Conservation (phyloP, 805 yeast genomes). For the Ogataea polymorpha region DNA sequence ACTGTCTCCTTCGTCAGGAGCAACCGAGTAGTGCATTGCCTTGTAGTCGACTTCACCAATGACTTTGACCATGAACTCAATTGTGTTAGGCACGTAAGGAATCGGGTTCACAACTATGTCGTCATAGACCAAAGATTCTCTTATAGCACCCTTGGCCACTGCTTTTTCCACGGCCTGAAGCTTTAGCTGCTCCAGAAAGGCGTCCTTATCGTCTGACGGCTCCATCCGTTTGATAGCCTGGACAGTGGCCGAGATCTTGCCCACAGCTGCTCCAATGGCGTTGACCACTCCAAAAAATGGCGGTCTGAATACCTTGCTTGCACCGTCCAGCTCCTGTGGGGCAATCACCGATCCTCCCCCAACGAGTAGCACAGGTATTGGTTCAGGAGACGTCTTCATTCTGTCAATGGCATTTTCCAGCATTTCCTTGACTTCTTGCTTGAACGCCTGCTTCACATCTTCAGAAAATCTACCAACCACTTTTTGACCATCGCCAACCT, state of each 20-base stretch:
- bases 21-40: constrained; percentile 1
- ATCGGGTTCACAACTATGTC: constrained; percentile 28
- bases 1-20: not conserved
- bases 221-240: constrained; percentile 11
- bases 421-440: constrained; percentile 20
- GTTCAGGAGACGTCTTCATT: constrained; percentile 42
- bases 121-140: constrained; percentile 35
- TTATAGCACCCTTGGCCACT: constrained; percentile 27
- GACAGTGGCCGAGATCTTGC: constrained; percentile 36
- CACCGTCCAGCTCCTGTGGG: constrained; percentile 36
- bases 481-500: constrained; percentile 23
- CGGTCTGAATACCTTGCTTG: constrained; percentile 39
- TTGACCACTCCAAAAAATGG: constrained; percentile 42
- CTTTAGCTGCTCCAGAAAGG: constrained; percentile 18
- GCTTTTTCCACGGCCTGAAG: constrained; percentile 18
- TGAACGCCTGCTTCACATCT: constrained; percentile 1
- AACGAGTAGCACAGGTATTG: constrained; percentile 41
- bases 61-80: constrained; percentile 36
- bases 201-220: constrained; percentile 8
- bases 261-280: constrained; percentile 49
- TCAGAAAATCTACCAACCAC: constrained; percentile 18
- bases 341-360: constrained; percentile 50
- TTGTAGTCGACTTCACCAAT: constrained; percentile 44
- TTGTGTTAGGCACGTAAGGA: constrained; percentile 34
- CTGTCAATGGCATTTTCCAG: constrained; percentile 40